Conservation (phyloP, 768 basidiomycete species). For the Collybiopsis luxurians region DNA sequence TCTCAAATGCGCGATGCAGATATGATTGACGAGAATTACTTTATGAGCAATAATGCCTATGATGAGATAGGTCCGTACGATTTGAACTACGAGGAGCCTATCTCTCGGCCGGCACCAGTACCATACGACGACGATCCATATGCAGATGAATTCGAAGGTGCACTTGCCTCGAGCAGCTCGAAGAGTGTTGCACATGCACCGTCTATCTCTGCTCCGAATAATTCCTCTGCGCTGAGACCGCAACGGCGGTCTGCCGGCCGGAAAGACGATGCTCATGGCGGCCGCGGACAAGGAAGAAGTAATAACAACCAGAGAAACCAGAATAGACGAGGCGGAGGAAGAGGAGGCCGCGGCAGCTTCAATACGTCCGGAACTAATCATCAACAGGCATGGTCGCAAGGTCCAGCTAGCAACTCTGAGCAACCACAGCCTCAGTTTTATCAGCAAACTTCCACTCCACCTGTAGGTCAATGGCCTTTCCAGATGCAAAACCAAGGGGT, state of each 20-base stretch:
- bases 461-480: conserved; percentile 6
- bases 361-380: background rate
- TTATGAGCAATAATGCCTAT: conserved; percentile 58
- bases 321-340: background rate
- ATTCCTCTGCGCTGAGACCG: background rate
- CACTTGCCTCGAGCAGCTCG: conserved; percentile 21
- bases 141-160: conserved; percentile 41
- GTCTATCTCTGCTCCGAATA: background rate
- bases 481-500: background rate
- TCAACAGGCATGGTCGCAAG: background rate
- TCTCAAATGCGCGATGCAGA: conserved; percentile 57
- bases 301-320: conserved; percentile 11
- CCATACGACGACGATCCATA: conserved; percentile 80
- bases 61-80: conserved; percentile 70
- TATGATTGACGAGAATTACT: conserved; percentile 36
- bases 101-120: conserved; percentile 62
- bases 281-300: conserved; percentile 27
- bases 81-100: conserved; percentile 51
- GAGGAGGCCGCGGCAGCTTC: background rate
- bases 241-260: conserved; percentile 17
- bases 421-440: background rate
- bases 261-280: conserved; percentile 15
- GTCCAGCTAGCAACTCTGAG: background rate
- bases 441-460: background rate
- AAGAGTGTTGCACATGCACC: background rate